Evolutionary conservation across 2,329 filamentous ascomycete species (phyloP).

Genomic region (Rhexocercosporidium sp.): DNA sequence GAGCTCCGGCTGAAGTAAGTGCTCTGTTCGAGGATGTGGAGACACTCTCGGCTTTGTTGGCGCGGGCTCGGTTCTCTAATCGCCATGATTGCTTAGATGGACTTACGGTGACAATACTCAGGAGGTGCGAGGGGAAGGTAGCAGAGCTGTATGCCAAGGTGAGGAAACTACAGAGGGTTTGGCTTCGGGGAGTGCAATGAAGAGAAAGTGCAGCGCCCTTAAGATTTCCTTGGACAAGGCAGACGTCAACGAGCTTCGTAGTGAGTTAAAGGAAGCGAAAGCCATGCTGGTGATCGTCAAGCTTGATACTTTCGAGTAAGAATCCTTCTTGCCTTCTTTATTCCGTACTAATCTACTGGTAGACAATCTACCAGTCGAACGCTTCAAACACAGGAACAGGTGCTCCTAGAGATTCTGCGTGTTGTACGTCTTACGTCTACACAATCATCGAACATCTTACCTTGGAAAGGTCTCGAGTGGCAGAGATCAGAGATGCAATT

Average conservation of each 20-base stretch:
- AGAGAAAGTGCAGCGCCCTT: background rate
- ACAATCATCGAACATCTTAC: background rate
- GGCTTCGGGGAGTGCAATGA: background rate
- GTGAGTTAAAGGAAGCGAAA: background rate
- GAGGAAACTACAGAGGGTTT: background rate
- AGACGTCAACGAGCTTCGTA: background rate
- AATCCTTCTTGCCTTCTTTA: background rate
- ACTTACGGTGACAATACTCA: background rate
- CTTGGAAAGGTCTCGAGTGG: background rate
- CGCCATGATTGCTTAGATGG: background rate
- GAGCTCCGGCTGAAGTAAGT: background rate
- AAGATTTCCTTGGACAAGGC: background rate
- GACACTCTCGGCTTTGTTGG: background rate
- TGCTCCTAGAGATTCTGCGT: background rate
- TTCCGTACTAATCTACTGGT: background rate
- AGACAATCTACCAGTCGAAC: background rate
- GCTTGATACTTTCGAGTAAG: background rate
- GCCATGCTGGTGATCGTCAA: background rate
- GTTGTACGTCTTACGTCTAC: background rate
- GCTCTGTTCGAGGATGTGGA: background rate
- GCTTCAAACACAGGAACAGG: background rate
- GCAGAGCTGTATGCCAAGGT: background rate
- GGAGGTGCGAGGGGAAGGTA: background rate
- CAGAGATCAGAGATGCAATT: background rate
- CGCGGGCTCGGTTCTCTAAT: background rate